Conservation (phyloP, 129 eudicot species). For the Tagetes patula region DNA sequence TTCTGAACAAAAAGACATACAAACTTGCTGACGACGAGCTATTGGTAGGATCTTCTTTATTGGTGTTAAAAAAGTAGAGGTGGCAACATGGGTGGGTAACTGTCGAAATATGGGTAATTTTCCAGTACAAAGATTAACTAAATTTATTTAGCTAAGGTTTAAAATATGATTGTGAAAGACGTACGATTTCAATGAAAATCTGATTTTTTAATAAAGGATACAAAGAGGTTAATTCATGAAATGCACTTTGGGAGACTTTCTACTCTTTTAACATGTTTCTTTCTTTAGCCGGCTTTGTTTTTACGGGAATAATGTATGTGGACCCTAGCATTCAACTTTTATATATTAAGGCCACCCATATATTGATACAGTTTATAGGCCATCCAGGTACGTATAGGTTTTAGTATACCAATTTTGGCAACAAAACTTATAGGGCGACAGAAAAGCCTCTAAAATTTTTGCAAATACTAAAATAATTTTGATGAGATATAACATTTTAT, state of each 20-base stretch:
- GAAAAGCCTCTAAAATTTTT: background rate
- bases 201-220: background rate
- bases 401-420: background rate
- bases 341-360: background rate
- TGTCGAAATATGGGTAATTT: background rate
- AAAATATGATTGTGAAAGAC: background rate
- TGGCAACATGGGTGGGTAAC: background rate
- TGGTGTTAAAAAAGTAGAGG: constrained; percentile 17
- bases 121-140: background rate
- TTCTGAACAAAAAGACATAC: constrained; percentile 50
- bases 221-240: background rate
- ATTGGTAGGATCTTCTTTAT: constrained; percentile 48
- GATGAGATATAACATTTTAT: background rate
- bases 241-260: background rate
- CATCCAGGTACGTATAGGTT: background rate
- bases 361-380: background rate
- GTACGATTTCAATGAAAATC: background rate
- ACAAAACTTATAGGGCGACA: background rate
- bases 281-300: background rate
- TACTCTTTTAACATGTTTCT: background rate
- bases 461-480: constrained; percentile 6
- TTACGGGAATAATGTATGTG: background rate
- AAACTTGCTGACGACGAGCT: constrained; percentile 62
- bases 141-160: background rate
- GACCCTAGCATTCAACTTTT: background rate